A percentile compares a stretch with the other conserved stretches of the same genome.
These are phyloP conservation scores for Rostrohypoxylon terebratum DNA, from an alignment of 495 filamentous ascomycete genomes.

Conservation along the genomic window DNA sequence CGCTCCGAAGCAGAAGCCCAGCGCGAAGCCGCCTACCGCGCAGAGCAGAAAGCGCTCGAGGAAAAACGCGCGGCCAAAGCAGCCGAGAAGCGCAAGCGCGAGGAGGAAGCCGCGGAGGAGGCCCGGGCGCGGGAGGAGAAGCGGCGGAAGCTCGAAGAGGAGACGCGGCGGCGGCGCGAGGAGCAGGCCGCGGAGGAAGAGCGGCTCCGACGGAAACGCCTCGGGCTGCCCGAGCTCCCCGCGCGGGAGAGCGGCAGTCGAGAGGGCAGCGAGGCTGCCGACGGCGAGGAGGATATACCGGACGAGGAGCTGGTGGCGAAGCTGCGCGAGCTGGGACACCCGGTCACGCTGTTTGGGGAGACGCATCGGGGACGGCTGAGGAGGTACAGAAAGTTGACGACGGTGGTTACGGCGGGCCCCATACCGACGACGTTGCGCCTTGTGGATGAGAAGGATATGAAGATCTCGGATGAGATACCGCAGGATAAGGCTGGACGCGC, in stretches of 20 bases:
- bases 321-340: slow-evolving; percentile 78
- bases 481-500: slow-evolving; percentile 66
- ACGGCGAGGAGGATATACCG: slow-evolving; percentile 71
- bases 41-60: slow-evolving; percentile 78
- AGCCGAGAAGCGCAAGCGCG: slow-evolving; percentile 84
- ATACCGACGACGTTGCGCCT: slow-evolving; percentile 77
- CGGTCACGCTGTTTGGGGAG: slow-evolving; percentile 84
- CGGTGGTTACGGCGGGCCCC: slow-evolving; percentile 62
- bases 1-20: slow-evolving; percentile 87
- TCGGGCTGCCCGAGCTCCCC: slow-evolving; percentile 78
- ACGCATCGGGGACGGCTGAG: slow-evolving; percentile 73
- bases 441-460: slow-evolving; percentile 88
- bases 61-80: slow-evolving; percentile 73
- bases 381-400: slow-evolving; percentile 73
- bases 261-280: slow-evolving; percentile 27
- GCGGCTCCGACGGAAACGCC: slow-evolving; percentile 58
- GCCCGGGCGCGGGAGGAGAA: slow-evolving; percentile 80
- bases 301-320: slow-evolving; percentile 76
- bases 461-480: slow-evolving; percentile 72
- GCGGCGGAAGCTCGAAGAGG: slow-evolving; percentile 81
- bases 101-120: slow-evolving; percentile 83
- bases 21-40: slow-evolving; percentile 81
- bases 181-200: slow-evolving; percentile 74
- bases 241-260: slow-evolving; percentile 46
- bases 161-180: slow-evolving; percentile 74